These are phyloP conservation scores for Penicillium tannophilum DNA, from an alignment of 495 filamentous ascomycete genomes.

Conservation along the genomic window DNA sequence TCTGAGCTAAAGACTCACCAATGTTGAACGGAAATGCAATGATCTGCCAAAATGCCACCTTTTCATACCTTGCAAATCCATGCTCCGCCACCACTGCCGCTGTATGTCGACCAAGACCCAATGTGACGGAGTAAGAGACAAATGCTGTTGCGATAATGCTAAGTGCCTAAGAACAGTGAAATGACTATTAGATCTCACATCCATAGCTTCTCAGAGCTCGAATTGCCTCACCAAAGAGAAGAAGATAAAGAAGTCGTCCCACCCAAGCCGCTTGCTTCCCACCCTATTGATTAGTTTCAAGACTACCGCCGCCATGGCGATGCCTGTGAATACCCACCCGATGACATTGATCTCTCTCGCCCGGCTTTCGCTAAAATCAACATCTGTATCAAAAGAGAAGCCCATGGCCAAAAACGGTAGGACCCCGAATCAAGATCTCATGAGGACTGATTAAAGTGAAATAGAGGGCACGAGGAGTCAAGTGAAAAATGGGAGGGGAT, in stretches of 20 bases:
- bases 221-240: conserved; percentile 23
- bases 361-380: conserved; percentile 18
- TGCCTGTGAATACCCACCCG: conserved; percentile 25
- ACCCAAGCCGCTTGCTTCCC: conserved; percentile 13
- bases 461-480: too few relatives aligned
- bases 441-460: too few relatives aligned
- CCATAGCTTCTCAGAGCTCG: neutral
- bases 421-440: neutral
- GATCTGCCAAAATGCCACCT: conserved; percentile 23
- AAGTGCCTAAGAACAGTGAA: conserved; percentile 15
- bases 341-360: conserved; percentile 18
- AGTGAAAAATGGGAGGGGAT: too few relatives aligned
- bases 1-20: conserved; percentile 9
- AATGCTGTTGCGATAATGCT: conserved; percentile 27
- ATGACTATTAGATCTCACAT: neutral
- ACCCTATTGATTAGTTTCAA: conserved; percentile 23
- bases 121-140: conserved; percentile 23
- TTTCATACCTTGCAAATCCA: conserved; percentile 14
- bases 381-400: conserved; percentile 18
- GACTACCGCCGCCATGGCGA: conserved; percentile 17
- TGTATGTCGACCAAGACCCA: conserved; percentile 29
- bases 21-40: conserved; percentile 24
- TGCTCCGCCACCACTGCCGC: conserved; percentile 24
- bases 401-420: conserved; percentile 12
- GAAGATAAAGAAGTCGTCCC: conserved; percentile 33